Conservation (phyloP, 805 yeast genomes). For the Ogataea degrootiae region DNA sequence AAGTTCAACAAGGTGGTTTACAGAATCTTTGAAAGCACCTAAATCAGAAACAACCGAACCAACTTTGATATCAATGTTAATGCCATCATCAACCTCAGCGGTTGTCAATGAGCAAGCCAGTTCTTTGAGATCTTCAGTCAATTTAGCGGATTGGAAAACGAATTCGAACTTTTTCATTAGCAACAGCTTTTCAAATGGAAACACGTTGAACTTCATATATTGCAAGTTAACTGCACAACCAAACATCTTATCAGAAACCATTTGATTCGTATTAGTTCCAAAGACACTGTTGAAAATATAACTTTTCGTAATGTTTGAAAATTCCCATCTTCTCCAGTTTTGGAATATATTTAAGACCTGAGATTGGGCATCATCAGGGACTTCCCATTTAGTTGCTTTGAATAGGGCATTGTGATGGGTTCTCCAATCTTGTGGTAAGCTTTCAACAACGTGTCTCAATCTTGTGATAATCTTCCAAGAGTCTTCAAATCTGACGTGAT, state of each 20-base stretch:
- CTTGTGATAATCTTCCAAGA: conserved; percentile 86
- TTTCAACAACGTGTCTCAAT: conserved; percentile 64
- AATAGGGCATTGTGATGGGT: conserved; percentile 29
- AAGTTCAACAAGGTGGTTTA: conserved; percentile 1
- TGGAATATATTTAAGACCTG: conserved; percentile 57
- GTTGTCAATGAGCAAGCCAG: conserved; percentile 12
- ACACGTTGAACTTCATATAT: conserved; percentile 15
- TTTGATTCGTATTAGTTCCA: conserved; percentile 18
- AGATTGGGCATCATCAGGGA: conserved; percentile 48
- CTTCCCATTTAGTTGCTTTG: conserved; percentile 32
- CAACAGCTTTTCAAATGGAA: conserved; percentile 19
- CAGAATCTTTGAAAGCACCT: conserved; percentile 1
- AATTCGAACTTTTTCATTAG: conserved; percentile 11
- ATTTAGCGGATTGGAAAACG: conserved; percentile 6
- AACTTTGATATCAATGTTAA: conserved; percentile 18
- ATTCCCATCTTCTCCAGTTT: conserved; percentile 92
- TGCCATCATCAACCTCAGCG: conserved; percentile 13
- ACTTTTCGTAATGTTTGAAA: conserved; percentile 53
- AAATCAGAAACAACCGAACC: conserved; percentile 15
- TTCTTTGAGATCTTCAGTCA: conserved; percentile 11
- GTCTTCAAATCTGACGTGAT: conserved; percentile 74
- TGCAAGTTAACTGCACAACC: conserved; percentile 7
- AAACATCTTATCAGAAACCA: background rate
- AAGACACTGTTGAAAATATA: conserved; percentile 52
- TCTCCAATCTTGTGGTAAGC: conserved; percentile 53